Evolutionary conservation across 805 yeast species (phyloP).

Genomic region (Saccharomycopsis babjevae): DNA sequence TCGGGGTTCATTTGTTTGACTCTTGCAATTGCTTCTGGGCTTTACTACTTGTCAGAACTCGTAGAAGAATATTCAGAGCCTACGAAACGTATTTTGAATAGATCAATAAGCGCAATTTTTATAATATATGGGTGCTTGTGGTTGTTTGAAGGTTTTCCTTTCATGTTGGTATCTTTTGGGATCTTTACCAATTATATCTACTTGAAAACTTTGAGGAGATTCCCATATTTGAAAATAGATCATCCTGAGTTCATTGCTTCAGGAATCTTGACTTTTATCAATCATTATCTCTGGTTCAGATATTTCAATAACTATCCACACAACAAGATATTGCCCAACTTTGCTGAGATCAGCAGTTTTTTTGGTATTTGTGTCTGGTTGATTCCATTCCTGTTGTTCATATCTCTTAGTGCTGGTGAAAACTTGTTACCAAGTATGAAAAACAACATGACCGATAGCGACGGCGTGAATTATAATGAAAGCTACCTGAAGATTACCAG

Average conservation of each 20-base stretch:
- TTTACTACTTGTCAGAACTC: slow-evolving; percentile 81
- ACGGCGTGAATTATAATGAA: slow-evolving; percentile 21
- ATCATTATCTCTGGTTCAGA: slow-evolving; percentile 86
- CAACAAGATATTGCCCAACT: slow-evolving; percentile 58
- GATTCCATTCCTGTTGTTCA: slow-evolving; percentile 85
- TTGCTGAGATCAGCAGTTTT: slow-evolving; percentile 88
- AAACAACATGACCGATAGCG: slow-evolving; percentile 20
- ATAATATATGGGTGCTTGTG: slow-evolving; percentile 43
- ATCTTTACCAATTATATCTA: slow-evolving; percentile 64
- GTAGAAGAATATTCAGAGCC: slow-evolving; percentile 90
- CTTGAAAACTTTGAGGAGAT: slow-evolving; percentile 62
- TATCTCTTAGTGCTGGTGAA: slow-evolving; percentile 86
- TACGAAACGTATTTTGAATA: slow-evolving; percentile 58
- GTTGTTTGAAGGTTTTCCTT: slow-evolving; percentile 73
- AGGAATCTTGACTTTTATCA: slow-evolving; percentile 61
- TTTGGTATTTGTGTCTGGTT: slow-evolving; percentile 92
- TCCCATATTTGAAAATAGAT: slow-evolving; percentile 73
- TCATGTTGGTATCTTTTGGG: slow-evolving; percentile 55
- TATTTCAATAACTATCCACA: slow-evolving; percentile 59
- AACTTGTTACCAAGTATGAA: slow-evolving; percentile 57
- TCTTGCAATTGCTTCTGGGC: slow-evolving; percentile 75
- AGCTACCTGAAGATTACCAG: slow-evolving; percentile 23
- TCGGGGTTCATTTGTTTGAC: slow-evolving; percentile 54
- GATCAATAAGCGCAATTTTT: slow-evolving; percentile 55
- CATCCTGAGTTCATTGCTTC: slow-evolving; percentile 63